These are phyloP conservation scores for Fusarium illudens DNA, from an alignment of 2,329 filamentous ascomycete genomes.

Conservation along the genomic window DNA sequence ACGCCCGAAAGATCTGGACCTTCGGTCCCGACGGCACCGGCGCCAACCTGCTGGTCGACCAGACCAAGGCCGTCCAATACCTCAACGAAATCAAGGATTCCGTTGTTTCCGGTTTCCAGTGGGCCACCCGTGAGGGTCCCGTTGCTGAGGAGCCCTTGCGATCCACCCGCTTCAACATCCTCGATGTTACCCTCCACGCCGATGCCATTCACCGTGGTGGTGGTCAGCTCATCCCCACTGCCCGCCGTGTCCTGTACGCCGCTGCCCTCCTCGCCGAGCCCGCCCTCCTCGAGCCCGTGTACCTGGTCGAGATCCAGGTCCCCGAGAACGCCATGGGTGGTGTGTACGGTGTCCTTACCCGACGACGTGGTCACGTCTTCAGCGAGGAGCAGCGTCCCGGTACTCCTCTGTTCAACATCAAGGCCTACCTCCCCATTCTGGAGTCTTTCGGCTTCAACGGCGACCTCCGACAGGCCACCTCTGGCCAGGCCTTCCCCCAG, in stretches of 20 bases:
- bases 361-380: constrained; percentile 99
- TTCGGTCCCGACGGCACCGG: constrained; percentile 98
- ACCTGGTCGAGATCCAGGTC: constrained; percentile 99
- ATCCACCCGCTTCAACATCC: constrained; percentile 96
- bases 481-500: constrained; percentile 98
- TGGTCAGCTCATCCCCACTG: constrained; percentile 98
- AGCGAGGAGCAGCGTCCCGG: constrained; percentile 96
- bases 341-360: constrained; percentile 99
- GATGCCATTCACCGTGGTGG: constrained; percentile 99
- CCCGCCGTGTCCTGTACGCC: constrained; percentile 97
- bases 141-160: constrained; percentile 99
- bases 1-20: constrained; percentile 99
- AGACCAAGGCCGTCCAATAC: constrained; percentile 99
- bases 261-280: constrained; percentile 90
- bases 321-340: constrained; percentile 99
- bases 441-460: constrained; percentile 99
- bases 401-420: constrained; percentile 99
- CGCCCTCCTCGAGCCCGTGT: constrained; percentile 94
- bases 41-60: constrained; percentile 98
- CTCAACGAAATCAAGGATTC: constrained; percentile 99
- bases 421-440: constrained; percentile 95
- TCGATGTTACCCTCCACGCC: constrained; percentile 99
- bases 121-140: constrained; percentile 97
- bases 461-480: constrained; percentile 92
- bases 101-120: constrained; percentile 99